Base-by-base conservation (phyloP, 1,284 basidiomycete genomes). In the Ganoderma lucidum region DNA sequence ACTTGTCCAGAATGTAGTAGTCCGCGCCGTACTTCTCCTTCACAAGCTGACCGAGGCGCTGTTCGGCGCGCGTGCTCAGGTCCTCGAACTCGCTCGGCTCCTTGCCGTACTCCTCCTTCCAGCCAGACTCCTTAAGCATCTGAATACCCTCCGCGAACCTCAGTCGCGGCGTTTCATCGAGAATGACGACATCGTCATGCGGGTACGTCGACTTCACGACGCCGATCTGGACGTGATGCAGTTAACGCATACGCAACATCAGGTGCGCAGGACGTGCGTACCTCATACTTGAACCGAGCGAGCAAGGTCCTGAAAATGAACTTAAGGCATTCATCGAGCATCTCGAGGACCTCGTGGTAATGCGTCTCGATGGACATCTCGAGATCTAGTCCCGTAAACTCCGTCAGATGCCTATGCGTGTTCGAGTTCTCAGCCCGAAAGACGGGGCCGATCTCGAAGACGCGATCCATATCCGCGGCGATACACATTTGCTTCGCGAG, bases 401-500 rank as follows among this genome's bases (percentile, higher is more conserved):
- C 91, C 72, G 91, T 93, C 83, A 93, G 81, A 80, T 93, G 91
- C 63, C 91, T 85, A 79, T 91, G 88, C 19, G 90, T 92, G 81
- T 91, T 90, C 64, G 89, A 90, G 81, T 92, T 89, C 78, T 93
- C 91, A 23, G 91, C 91, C 68, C 91, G 84, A 85, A 92, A 92
- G 32, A 92, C 89, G 74, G 88, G 88, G 1, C 88, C 91, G 70
- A 93, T 90, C 81, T 93, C 91, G 79, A 90, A 92, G 6, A 93
- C 90, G 59, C 86, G 79, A 72, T 90, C 90, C 83, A 92, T 88
- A 80, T 92, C 91, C 64, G 88, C 90, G 23, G 90, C 87, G 70
- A 93, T 92, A 73, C 88, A 89, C 90, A 92, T 92, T 82, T 93
- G 90, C 82, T 93, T 93, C 67, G 88, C 88, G 32, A 92, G 83